phyloP scores from a whole-genome alignment of 2,329 filamentous ascomycete species.

The Lecanicillium sp. region DNA sequence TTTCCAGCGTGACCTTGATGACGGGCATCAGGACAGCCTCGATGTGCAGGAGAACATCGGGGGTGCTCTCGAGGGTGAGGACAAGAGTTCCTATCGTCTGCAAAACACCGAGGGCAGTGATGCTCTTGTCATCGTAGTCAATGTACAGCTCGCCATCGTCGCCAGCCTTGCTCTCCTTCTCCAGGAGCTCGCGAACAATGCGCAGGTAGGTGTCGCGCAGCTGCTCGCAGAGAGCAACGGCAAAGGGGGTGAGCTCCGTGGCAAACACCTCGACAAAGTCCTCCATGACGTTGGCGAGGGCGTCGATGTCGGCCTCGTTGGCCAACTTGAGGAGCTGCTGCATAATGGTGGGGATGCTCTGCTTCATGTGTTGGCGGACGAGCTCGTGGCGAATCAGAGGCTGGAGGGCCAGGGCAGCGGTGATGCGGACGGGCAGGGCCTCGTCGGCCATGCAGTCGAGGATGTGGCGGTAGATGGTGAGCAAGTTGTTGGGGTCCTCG shows the following conservation, averaged over 20 bases:
- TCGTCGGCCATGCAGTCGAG: slow-evolving; percentile 93
- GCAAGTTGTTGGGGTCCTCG: slow-evolving; percentile 90
- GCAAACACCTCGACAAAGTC: slow-evolving; percentile 99
- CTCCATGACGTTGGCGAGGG: slow-evolving; percentile 97
- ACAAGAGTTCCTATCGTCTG: slow-evolving; percentile 98
- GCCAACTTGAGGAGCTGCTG: slow-evolving; percentile 94
- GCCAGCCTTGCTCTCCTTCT: slow-evolving; percentile 72
- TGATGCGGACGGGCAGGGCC: slow-evolving; percentile 89
- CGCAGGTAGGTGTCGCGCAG: slow-evolving; percentile 91
- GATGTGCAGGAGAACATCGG: slow-evolving; percentile 87
- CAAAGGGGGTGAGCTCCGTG: slow-evolving; percentile 92
- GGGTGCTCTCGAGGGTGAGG: slow-evolving; percentile 91
- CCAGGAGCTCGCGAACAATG: slow-evolving; percentile 84
- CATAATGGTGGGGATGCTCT: slow-evolving; percentile 98
- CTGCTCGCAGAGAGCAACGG: slow-evolving; percentile 91
- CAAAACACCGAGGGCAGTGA: slow-evolving; percentile 89
- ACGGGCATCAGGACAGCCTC: slow-evolving; percentile 97
- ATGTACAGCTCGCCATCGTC: slow-evolving; percentile 74
- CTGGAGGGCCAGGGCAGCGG: slow-evolving; percentile 87
- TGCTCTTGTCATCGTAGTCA: slow-evolving; percentile 98
- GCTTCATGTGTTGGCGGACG: slow-evolving; percentile 91
- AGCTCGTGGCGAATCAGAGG: slow-evolving; percentile 92
- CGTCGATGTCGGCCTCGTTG: slow-evolving; percentile 96
- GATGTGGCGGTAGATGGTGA: slow-evolving; percentile 94
- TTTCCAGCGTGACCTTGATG: slow-evolving; percentile 90